Conservation (phyloP, 208 protist species). For the Trypanosomatidae sp. region DNA sequence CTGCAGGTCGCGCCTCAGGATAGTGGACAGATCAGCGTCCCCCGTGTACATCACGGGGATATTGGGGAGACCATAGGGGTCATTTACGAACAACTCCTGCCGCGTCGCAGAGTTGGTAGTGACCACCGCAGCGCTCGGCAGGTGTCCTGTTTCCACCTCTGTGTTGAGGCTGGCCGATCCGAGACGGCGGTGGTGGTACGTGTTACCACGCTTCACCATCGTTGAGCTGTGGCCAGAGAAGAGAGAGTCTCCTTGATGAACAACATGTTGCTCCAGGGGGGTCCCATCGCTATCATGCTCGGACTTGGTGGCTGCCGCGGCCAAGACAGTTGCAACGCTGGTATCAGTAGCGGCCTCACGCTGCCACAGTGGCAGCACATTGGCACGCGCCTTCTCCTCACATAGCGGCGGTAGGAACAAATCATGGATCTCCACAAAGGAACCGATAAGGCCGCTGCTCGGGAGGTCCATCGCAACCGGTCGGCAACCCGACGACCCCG, state of each 20-base stretch:
- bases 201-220: conserved; percentile 2
- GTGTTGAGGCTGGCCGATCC: background rate
- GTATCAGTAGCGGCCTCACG: background rate
- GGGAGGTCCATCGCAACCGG: background rate
- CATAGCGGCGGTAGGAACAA: background rate
- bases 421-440: background rate
- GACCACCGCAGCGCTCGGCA: background rate
- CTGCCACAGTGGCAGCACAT: background rate
- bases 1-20: conserved; percentile 28
- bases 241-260: background rate
- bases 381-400: background rate
- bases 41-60: conserved; percentile 24
- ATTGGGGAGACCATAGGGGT: conserved; percentile 17
- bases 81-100: conserved; percentile 10
- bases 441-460: background rate
- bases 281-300: background rate
- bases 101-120: background rate
- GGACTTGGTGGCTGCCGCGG: background rate
- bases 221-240: background rate
- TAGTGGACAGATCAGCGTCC: conserved; percentile 29
- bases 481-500: background rate
- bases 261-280: background rate
- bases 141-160: background rate
- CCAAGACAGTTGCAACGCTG: background rate
- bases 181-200: conserved; percentile 1